phyloP scores from a whole-genome alignment of 1,139 yeast genomes.

The Kazachstania sp. region DNA sequence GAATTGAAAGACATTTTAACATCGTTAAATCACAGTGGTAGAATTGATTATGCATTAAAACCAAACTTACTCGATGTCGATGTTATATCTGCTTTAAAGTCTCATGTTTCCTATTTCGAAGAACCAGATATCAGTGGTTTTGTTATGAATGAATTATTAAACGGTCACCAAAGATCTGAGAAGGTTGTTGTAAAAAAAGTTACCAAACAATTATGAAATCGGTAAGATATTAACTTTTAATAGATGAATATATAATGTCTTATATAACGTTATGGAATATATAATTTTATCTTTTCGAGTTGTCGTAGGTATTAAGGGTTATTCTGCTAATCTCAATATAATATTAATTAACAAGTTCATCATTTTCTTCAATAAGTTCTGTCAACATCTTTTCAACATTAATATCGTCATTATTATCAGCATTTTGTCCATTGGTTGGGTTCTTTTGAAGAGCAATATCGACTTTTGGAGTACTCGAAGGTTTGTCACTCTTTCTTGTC shows the following conservation, averaged over 20 bases:
- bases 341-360: background rate
- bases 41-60: slow-evolving; percentile 75
- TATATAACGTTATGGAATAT: background rate
- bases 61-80: slow-evolving; percentile 77
- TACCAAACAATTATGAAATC: background rate
- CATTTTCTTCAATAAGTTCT: slow-evolving; percentile 21
- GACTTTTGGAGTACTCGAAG: background rate
- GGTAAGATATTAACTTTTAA: background rate
- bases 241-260: background rate
- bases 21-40: slow-evolving; percentile 54
- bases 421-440: background rate
- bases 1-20: slow-evolving; percentile 23
- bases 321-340: background rate
- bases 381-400: slow-evolving; percentile 54
- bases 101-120: slow-evolving; percentile 84
- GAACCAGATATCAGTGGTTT: slow-evolving; percentile 80
- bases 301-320: background rate
- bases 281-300: background rate
- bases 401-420: slow-evolving; percentile 36
- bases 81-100: slow-evolving; percentile 68
- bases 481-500: slow-evolving; percentile 6
- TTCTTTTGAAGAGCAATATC: background rate
- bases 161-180: slow-evolving; percentile 6
- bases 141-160: slow-evolving; percentile 46
- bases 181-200: slow-evolving; percentile 3